Base-by-base conservation (phyloP, 768 basidiomycete species). In the Leucocoprinus leucothites region DNA sequence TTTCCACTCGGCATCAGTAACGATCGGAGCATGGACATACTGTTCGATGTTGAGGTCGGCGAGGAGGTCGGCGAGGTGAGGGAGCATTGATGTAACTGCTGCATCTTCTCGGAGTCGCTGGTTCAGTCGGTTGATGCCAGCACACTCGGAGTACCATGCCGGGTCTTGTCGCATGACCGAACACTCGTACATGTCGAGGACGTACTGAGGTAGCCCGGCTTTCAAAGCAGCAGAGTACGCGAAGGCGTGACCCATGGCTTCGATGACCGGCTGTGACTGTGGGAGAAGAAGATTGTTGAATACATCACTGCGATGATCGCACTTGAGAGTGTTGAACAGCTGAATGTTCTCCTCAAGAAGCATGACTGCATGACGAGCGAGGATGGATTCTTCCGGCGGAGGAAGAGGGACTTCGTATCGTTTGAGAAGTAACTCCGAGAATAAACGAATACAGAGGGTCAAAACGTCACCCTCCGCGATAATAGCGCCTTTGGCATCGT, bases 201-300 rank as follows among this genome's bases (percentile, higher is more conserved):
- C 71, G 16, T 74, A 71, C 59, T 71, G 67, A 2, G 78, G 77
- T 25, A 85, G 62, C 3, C 70, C 72, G 11, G 71, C 69, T 31
- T 69, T 67, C 42, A 76, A 55, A 16, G 76, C 84, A 16, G 79
- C 79, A 5, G 82, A 78, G 62, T 85, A 84, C 2, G 84, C 81
- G 40, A 82, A 69, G 14, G 82, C 79, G 61, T 85, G 82, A 3
- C 85, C 85, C 40, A 86, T 79, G n/a, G 84, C 79, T 68, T 83
- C 79, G 50, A 86, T 65, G 5, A 79, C 72, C 11, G 57, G 55
- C 48, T 81, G 76, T 9, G 82, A 78, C 63, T 80, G 79, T 4
- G 82, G 85, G 51, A 86, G 75, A 54, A 85, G 65, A 48, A 81
- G 71, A 5, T 74, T 71, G 63, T 81, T 80, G 67, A 82, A 83